Conservation (phyloP, 495 filamentous ascomycete species). For the Aspergillus ellipticus region DNA sequence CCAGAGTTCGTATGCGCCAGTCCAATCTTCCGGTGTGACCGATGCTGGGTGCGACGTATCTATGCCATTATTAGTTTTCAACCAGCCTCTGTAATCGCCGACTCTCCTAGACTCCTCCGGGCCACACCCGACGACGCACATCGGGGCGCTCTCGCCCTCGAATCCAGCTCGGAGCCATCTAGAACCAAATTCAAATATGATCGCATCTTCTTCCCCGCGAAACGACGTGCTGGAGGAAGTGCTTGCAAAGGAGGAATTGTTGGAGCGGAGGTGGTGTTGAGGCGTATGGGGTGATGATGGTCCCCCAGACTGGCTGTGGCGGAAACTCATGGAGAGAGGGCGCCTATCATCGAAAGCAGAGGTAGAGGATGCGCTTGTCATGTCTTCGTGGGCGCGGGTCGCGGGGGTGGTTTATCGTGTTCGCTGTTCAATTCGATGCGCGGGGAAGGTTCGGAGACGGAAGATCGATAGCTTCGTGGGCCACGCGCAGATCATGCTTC, state of each 20-base stretch:
- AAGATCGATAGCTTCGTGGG: conserved; percentile 1
- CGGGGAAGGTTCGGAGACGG: conserved; percentile 17
- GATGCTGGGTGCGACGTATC: conserved; percentile 16
- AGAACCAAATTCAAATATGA: conserved; percentile 80
- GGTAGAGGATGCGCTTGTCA: conserved; percentile 8
- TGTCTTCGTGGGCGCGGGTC: background rate
- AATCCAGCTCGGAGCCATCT: conserved; percentile 80
- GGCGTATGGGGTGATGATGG: conserved; percentile 37
- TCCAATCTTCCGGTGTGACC: conserved; percentile 61
- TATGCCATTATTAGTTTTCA: conserved; percentile 25
- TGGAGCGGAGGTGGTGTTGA: conserved; percentile 34
- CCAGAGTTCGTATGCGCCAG: conserved; percentile 76
- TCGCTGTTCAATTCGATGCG: conserved; percentile 7
- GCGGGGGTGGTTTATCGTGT: background rate
- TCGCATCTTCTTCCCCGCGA: conserved; percentile 75
- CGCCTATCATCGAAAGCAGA: conserved; percentile 10
- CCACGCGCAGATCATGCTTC: conserved; percentile 13
- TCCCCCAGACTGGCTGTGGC: conserved; percentile 30
- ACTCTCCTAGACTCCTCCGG: conserved; percentile 70
- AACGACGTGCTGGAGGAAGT: conserved; percentile 68
- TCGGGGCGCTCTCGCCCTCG: conserved; percentile 71
- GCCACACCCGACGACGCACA: conserved; percentile 67
- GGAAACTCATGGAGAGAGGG: conserved; percentile 22
- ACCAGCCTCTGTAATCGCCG: conserved; percentile 78
- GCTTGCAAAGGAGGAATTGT: conserved; percentile 48